A percentile compares a stretch with the other conserved stretches of the same genome.
Conservation (phyloP, 768 basidiomycete species). For the Podaxis mareebaensis region DNA sequence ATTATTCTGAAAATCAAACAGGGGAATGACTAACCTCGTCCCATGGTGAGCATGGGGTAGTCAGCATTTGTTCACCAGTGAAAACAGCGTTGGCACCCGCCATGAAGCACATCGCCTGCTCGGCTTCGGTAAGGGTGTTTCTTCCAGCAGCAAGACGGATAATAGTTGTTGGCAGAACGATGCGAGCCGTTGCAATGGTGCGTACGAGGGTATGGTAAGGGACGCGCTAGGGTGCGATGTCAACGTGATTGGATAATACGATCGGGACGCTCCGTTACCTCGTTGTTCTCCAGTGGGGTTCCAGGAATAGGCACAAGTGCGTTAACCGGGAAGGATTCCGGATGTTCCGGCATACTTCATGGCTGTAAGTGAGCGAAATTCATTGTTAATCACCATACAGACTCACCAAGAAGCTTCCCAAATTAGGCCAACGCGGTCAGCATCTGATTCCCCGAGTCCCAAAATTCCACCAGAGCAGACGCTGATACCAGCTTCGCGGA, state of each 20-base stretch:
- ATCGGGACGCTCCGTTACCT: conserved; percentile 50
- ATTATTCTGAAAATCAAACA: conserved; percentile 7
- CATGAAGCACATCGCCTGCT: conserved; percentile 99
- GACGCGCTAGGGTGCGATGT: conserved; percentile 57
- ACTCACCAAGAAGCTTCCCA: conserved; percentile 89
- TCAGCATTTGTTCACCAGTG: conserved; percentile 97
- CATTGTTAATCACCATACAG: neutral
- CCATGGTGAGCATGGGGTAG: conserved; percentile 97
- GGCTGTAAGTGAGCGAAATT: conserved; percentile 18
- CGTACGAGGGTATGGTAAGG: conserved; percentile 82
- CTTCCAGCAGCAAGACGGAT: conserved; percentile 94
- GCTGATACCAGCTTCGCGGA: conserved; percentile 93
- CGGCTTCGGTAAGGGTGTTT: conserved; percentile 83
- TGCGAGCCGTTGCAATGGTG: conserved; percentile 93
- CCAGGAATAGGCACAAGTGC: conserved; percentile 95
- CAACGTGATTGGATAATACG: conserved; percentile 36
- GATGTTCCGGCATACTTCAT: conserved; percentile 86
- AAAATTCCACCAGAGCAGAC: conserved; percentile 97
- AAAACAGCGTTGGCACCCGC: conserved; percentile 98
- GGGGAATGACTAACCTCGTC: conserved; percentile 62
- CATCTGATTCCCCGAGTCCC: conserved; percentile 89
- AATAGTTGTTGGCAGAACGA: conserved; percentile 89
- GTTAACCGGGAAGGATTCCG: conserved; percentile 99
- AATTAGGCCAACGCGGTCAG: conserved; percentile 90
- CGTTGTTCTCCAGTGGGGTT: conserved; percentile 90